Evolutionary conservation across 148 eudicot genomes (phyloP).

Genomic region (Camellia lanceoleosa): DNA sequence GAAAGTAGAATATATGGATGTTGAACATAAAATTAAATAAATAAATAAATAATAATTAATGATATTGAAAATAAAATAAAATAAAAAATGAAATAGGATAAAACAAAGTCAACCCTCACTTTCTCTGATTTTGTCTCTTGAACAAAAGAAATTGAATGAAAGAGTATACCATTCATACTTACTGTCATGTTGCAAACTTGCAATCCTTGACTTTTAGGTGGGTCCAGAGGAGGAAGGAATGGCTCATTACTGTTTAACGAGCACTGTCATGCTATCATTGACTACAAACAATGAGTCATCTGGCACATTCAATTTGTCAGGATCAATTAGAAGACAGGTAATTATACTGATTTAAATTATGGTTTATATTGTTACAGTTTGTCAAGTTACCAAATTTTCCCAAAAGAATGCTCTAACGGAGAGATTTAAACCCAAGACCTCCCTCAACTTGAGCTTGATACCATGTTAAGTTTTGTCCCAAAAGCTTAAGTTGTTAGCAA

Average conservation of each 20-base stretch:
- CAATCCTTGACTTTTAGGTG: conserved; percentile 43
- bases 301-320: conserved; percentile 88
- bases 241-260: conserved; percentile 85
- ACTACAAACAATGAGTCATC: conserved; percentile 73
- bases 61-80: not conserved
- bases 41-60: too few relatives aligned
- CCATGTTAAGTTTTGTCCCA: too few relatives aligned
- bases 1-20: not conserved
- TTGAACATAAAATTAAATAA: not conserved
- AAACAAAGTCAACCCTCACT: not conserved
- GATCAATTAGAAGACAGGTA: conserved; percentile 99
- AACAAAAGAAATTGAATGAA: too few relatives aligned
- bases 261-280: conserved; percentile 92
- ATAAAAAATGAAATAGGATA: not conserved
- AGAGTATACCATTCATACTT: not conserved
- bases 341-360: not conserved
- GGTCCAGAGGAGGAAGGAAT: conserved; percentile 76
- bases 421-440: too few relatives aligned
- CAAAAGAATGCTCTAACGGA: too few relatives aligned
- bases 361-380: not conserved
- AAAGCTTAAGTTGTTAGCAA: too few relatives aligned
- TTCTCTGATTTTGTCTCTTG: not conserved
- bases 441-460: too few relatives aligned
- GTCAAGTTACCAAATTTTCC: not conserved
- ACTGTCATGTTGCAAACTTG: not conserved